phyloP scores from a whole-genome alignment of 495 filamentous ascomycete species.

The Penicillium angulare region DNA sequence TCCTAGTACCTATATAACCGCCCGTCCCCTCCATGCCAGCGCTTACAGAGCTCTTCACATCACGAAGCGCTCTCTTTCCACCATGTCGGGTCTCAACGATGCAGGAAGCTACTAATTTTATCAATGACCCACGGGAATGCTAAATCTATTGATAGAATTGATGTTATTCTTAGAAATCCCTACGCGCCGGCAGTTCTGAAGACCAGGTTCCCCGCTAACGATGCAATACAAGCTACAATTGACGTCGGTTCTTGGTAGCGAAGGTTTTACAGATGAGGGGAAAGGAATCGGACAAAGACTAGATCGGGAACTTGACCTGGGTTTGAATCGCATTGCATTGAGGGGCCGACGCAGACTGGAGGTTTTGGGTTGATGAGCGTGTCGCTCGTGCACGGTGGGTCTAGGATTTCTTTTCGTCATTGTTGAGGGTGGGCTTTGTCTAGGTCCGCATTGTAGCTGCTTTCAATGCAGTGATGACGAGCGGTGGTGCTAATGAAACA shows the following conservation, averaged over 20 bases:
- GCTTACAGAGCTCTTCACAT: conserved; percentile 1
- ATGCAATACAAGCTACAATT: neutral
- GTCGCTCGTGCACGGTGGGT: no score
- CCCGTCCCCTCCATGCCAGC: conserved; percentile 1
- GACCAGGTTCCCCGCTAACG: neutral
- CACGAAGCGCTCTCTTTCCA: neutral
- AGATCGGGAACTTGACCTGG: no score
- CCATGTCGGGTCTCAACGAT: neutral
- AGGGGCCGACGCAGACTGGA: no score
- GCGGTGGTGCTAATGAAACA: no score
- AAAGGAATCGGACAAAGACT: no score
- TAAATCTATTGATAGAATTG: conserved; percentile 14
- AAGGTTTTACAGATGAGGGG: no score
- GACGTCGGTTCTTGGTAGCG: neutral
- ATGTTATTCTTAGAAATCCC: conserved; percentile 6
- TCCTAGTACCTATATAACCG: neutral
- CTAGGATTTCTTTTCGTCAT: no score
- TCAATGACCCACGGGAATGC: neutral
- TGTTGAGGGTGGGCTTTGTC: no score
- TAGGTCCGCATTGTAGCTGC: no score
- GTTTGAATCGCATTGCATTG: no score
- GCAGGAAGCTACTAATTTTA: neutral
- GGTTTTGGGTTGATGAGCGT: no score
- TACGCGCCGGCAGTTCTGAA: conserved; percentile 1
- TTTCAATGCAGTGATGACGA: no score